A percentile compares a stretch with the other conserved stretches of the same genome.
Conservation (phyloP, 2,329 filamentous ascomycete genomes). For the Hymenoscyphus linearis region DNA sequence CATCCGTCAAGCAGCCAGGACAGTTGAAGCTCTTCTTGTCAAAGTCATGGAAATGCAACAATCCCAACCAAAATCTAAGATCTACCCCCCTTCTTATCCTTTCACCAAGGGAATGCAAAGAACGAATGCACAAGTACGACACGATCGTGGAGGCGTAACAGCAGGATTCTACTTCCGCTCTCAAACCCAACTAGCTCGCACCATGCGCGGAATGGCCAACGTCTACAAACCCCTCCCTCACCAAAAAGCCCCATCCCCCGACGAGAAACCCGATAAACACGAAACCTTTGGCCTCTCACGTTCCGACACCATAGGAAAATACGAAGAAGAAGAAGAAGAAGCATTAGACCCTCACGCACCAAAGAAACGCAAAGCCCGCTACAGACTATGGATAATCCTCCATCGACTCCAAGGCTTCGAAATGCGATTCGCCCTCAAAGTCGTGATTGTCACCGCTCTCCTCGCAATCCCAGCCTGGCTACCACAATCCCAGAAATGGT, state of each 20-base stretch:
- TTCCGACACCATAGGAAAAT: constrained; percentile 25
- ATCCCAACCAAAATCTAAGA: constrained; percentile 35
- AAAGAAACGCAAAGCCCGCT: constrained; percentile 38
- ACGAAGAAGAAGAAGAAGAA: constrained; percentile 35
- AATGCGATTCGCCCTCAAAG: constrained; percentile 52
- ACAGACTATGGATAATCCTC: constrained; percentile 44
- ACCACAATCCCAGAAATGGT: constrained; percentile 42
- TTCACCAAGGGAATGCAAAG: constrained; percentile 48
- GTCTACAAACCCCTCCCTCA: constrained; percentile 32
- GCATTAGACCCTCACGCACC: constrained; percentile 36
- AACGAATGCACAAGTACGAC: constrained; percentile 51
- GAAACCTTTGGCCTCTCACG: constrained; percentile 12
- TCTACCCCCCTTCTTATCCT: constrained; percentile 50
- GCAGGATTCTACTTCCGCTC: constrained; percentile 42
- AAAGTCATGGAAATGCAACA: constrained; percentile 46
- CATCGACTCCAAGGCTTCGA: constrained; percentile 54
- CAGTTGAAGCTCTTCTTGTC: constrained; percentile 41
- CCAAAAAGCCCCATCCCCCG: constrained; percentile 6
- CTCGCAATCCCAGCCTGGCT: constrained; percentile 52
- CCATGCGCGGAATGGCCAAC: constrained; percentile 33
- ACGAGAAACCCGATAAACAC: constrained; percentile 10
- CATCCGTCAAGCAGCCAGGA: constrained; percentile 46
- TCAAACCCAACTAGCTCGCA: constrained; percentile 28
- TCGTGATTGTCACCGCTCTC: constrained; percentile 45
- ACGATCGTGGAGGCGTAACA: constrained; percentile 53